These are phyloP conservation scores for Oryza brachyantha DNA, from an alignment of 176 grass and related monocot species.

Conservation along the genomic window DNA sequence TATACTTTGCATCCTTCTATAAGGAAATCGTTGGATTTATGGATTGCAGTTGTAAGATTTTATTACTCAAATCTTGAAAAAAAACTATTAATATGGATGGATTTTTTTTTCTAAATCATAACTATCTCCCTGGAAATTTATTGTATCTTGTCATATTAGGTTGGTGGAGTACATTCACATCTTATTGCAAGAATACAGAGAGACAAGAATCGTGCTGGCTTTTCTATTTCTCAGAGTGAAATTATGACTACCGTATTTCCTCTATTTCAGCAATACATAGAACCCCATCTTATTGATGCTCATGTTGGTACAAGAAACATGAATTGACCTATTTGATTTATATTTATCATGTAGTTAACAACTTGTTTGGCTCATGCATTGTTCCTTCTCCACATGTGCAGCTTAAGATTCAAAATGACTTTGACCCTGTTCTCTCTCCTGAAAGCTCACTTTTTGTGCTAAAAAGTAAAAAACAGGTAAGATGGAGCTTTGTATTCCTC, in stretches of 20 bases:
- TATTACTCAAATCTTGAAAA: slow-evolving; percentile 19
- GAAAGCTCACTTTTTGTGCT: slow-evolving; percentile 97
- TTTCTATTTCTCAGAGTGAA: slow-evolving; percentile 89
- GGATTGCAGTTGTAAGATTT: slow-evolving; percentile 98
- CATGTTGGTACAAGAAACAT: slow-evolving; percentile 96
- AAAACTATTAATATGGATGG: slow-evolving; percentile 11
- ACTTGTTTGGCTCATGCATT: slow-evolving; percentile 28
- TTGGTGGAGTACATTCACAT: slow-evolving; percentile 98
- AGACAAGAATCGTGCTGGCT: slow-evolving; percentile 84
- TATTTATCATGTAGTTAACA: slow-evolving; percentile 17
- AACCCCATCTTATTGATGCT: slow-evolving; percentile 99
- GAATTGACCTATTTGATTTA: slow-evolving; percentile 26
- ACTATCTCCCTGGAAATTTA: slow-evolving; percentile 25
- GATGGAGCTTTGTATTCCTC: slow-evolving; percentile 17
- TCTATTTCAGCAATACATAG: slow-evolving; percentile 92
- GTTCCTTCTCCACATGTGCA: slow-evolving; percentile 35
- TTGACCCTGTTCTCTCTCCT: slow-evolving; percentile 96
- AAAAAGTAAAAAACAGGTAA: slow-evolving; percentile 93
- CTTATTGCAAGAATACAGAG: slow-evolving; percentile 95
- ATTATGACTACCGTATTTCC: slow-evolving; percentile 98
- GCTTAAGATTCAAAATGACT: slow-evolving; percentile 99
- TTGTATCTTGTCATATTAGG: slow-evolving; percentile 46
- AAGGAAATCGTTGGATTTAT: slow-evolving; percentile 91
- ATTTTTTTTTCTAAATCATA: slow-evolving; percentile 18
- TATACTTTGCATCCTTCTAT: slow-evolving; percentile 93